Base-by-base conservation (phyloP, 2,329 filamentous ascomycete species). In the Penicillium corylophilum region DNA sequence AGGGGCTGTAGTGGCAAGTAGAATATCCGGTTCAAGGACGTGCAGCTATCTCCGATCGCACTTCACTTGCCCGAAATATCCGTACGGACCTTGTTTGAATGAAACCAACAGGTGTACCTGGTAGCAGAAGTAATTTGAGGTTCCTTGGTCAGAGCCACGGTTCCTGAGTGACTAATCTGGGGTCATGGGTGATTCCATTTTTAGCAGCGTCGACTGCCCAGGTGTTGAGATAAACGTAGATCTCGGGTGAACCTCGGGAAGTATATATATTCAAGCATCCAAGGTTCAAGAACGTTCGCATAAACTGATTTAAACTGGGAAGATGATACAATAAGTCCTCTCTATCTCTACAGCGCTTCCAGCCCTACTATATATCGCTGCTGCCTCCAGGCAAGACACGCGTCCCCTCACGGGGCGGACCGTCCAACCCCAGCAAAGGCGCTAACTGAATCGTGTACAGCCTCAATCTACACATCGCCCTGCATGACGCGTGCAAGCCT, bases 401-500 rank as follows among this genome's bases (percentile, higher is more conserved):
- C 57, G 57, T 59, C 54, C 44, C 23, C 33, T 24, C n/a, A 16
- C 49, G 38, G 53, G 26, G 42, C 46, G 40, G 23, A 36, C 42
- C 48, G 49, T 18, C 5, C 29, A 46, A n/a, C 41, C 44, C 18
- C 39, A 39, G 39, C 15, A 31, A 39, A 22, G 28, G 10, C 33
- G 26, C 33, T 12, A 44, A n/a, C 26, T 24, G 23, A 15, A 28
- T 18, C 33, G 29, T 29, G n/a, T 6, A 20, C 13, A 36, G 12
- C n/a, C n/a, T n/a, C 13, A 20, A 22, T 8, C 35, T 53, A 44
- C 8, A 48, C 47, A 39, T 41, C 18, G 24, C 51, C 46, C 38
- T 54, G 29, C 35, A 63, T 54, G n/a, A 63, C 64, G 44, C 54
- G 47, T 35, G 76, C 84, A 50, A 92, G 72, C 60, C 87, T 81